phyloP scores from a whole-genome alignment of 768 basidiomycete genomes.

The Antrodiella citrinella region DNA sequence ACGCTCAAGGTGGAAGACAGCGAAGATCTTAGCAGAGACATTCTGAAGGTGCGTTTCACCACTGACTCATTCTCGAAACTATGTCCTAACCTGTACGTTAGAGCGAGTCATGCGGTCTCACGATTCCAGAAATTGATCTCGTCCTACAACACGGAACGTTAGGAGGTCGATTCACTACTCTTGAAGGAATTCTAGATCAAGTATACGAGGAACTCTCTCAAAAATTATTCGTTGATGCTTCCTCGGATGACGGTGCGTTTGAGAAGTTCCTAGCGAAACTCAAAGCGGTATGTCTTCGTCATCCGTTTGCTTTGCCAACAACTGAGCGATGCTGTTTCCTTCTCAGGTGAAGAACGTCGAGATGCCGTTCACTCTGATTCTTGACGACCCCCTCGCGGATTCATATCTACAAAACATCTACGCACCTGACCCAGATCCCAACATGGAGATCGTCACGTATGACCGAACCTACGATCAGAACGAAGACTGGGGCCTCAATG shows the following conservation, averaged over 20 bases:
- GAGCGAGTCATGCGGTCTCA: constrained; percentile 90
- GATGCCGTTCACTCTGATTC: constrained; percentile 80
- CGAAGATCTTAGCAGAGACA: constrained; percentile 88
- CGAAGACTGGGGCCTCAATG: constrained; percentile 89
- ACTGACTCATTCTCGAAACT: neutral
- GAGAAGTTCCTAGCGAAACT: constrained; percentile 68
- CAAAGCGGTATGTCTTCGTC: constrained; percentile 49
- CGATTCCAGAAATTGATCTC: constrained; percentile 92
- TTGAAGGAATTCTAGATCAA: constrained; percentile 92
- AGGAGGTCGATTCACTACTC: constrained; percentile 94
- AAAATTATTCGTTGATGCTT: constrained; percentile 75
- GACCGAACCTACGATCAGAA: constrained; percentile 87
- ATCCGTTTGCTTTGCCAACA: neutral
- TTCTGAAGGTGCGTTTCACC: constrained; percentile 66
- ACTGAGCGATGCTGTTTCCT: neutral
- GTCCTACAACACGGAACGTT: constrained; percentile 88
- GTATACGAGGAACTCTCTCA: constrained; percentile 91
- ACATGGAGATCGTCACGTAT: constrained; percentile 79
- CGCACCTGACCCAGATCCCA: constrained; percentile 94
- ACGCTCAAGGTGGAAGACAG: constrained; percentile 84
- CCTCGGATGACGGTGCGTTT: constrained; percentile 49
- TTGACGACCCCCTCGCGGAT: constrained; percentile 94
- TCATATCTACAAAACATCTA: constrained; percentile 96
- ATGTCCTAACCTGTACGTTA: no score
- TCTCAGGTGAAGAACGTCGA: constrained; percentile 68